Evolutionary conservation across 495 filamentous ascomycete genomes (phyloP).

Genomic region (Xylaria castorea): DNA sequence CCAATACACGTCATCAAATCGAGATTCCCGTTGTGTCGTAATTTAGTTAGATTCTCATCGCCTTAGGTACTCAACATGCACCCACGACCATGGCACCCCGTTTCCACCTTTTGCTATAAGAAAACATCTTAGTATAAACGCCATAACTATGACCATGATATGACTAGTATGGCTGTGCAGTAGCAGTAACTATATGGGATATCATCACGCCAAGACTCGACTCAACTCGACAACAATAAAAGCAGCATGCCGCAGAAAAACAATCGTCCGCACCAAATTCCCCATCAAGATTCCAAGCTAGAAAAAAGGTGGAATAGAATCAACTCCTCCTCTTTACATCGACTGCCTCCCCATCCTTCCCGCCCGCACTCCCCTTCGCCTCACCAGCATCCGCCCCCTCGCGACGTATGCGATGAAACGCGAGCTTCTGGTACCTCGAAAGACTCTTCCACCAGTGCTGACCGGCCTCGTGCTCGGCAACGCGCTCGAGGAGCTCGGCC

Average conservation of each 20-base stretch:
- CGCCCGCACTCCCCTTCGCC: slow-evolving; percentile 39
- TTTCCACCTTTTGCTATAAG: neutral
- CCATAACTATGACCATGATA: neutral
- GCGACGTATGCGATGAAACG: slow-evolving; percentile 70
- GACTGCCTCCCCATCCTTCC: neutral
- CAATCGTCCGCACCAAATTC: neutral
- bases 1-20: neutral
- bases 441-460: slow-evolving; percentile 90
- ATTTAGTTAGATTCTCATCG: neutral
- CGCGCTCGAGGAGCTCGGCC: slow-evolving; percentile 80
- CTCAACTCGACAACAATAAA: slow-evolving; percentile 10
- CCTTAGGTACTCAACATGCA: neutral
- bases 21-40: neutral
- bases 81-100: neutral
- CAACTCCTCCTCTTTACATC: neutral
- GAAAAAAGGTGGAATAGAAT: neutral
- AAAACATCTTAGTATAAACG: neutral
- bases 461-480: slow-evolving; percentile 86
- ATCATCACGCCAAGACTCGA: slow-evolving; percentile 18
- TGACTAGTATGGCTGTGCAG: slow-evolving; percentile 1
- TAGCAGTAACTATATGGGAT: slow-evolving; percentile 20
- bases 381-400: slow-evolving; percentile 61
- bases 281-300: neutral
- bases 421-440: slow-evolving; percentile 87
- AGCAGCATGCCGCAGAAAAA: too few species aligned